phyloP scores from a whole-genome alignment of 2,329 filamentous ascomycete species.

The Hypoxylon sp. region DNA sequence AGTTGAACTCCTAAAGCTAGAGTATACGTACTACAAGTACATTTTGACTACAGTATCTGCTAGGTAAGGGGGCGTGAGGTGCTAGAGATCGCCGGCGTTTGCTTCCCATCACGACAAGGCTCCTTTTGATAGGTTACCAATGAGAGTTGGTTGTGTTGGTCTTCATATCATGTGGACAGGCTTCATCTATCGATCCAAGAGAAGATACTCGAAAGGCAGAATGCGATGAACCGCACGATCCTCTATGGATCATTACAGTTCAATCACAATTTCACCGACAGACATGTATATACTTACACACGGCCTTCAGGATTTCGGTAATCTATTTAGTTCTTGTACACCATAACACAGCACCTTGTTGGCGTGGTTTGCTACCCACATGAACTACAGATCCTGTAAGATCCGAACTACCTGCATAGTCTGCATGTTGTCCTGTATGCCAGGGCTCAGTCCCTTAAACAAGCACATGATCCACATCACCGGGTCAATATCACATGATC shows the following conservation, averaged over 20 bases:
- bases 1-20: neutral
- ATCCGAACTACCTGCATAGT: constrained; percentile 5
- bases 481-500: constrained; percentile 9
- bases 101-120: neutral
- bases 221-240: neutral
- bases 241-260: neutral
- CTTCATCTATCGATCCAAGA: neutral
- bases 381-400: neutral
- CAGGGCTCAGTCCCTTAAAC: neutral
- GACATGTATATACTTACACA: neutral
- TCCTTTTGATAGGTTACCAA: neutral
- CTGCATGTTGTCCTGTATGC: constrained; percentile 1
- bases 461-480: constrained; percentile 3
- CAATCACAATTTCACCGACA: neutral
- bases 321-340: neutral
- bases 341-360: neutral
- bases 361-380: neutral
- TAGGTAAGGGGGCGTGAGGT: neutral
- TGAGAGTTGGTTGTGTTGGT: neutral
- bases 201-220: neutral
- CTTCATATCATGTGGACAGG: neutral
- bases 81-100: neutral
- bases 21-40: neutral
- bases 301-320: neutral
- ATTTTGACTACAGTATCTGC: neutral